phyloP scores from a whole-genome alignment of 2,329 filamentous ascomycete species.

The Fusarium oxysporum region DNA sequence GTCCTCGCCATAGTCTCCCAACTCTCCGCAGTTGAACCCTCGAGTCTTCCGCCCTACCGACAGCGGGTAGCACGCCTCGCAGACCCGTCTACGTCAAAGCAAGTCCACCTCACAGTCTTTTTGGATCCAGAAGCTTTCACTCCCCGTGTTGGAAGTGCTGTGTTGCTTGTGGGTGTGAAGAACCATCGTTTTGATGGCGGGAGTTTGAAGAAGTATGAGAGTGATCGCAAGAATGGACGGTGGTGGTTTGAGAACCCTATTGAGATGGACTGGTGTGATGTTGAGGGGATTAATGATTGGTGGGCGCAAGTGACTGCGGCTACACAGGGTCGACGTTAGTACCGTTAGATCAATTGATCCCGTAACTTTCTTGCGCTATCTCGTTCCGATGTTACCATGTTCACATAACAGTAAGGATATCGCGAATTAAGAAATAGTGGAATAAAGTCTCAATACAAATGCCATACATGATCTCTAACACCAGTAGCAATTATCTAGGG shows the following conservation, averaged over 20 bases:
- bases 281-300: constrained; percentile 58
- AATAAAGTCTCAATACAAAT: background rate
- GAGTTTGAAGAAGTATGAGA: constrained; percentile 59
- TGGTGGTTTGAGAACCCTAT: constrained; percentile 66
- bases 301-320: constrained; percentile 51
- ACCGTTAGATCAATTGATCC: background rate
- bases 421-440: background rate
- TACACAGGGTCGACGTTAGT: background rate
- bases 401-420: background rate
- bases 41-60: constrained; percentile 60
- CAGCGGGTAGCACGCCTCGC: constrained; percentile 64
- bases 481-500: background rate
- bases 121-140: constrained; percentile 62
- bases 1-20: constrained; percentile 63
- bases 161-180: constrained; percentile 66
- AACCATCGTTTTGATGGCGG: constrained; percentile 66
- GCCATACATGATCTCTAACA: background rate
- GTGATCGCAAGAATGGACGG: constrained; percentile 49
- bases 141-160: constrained; percentile 60
- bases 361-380: background rate
- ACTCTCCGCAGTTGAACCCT: constrained; percentile 61
- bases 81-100: constrained; percentile 64
- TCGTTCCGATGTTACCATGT: accelerated
- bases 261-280: constrained; percentile 63
- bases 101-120: constrained; percentile 65